phyloP scores from a whole-genome alignment of 2,329 filamentous ascomycete genomes.

The Penicillium nordicum region DNA sequence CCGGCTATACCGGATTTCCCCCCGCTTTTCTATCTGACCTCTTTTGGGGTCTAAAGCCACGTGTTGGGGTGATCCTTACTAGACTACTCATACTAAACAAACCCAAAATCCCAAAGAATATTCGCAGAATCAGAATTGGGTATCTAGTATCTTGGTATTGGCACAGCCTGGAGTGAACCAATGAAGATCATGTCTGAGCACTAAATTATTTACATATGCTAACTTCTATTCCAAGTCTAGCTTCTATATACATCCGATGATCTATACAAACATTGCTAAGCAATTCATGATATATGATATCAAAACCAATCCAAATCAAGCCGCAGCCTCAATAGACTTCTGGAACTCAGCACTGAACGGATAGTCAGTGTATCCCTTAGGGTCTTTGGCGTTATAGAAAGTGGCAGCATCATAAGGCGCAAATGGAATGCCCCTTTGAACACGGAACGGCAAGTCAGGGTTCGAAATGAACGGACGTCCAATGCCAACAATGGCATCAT shows the following conservation, averaged over 20 bases:
- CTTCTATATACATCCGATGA: not conserved
- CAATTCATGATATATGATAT: not conserved
- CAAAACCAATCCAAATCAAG: conserved; percentile 13
- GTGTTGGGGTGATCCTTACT: too few relatives aligned
- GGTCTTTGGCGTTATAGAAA: conserved; percentile 40
- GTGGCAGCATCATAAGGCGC: conserved; percentile 38
- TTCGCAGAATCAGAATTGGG: too few relatives aligned
- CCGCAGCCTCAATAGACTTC: conserved; percentile 21
- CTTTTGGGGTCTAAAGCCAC: too few relatives aligned
- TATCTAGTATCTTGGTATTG: too few relatives aligned
- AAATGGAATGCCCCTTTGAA: conserved; percentile 39
- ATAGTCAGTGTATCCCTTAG: conserved; percentile 42
- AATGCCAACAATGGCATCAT: conserved; percentile 38
- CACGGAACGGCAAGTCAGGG: conserved; percentile 46
- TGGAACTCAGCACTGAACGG: conserved; percentile 34
- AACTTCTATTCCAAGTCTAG: not conserved
- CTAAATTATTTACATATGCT: not conserved
- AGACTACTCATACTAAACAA: too few relatives aligned
- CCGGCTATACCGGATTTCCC: not conserved
- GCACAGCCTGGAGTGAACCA: too few relatives aligned
- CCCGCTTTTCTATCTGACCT: not conserved
- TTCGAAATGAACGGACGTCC: conserved; percentile 46
- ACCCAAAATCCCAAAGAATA: too few relatives aligned
- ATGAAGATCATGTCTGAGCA: conserved; percentile 43
- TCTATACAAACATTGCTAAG: conserved; percentile 11